A percentile compares a stretch with the other conserved stretches of the same genome.
Conservation (phyloP, 1,139 yeast genomes). For the Yamadazyma aaseri region DNA sequence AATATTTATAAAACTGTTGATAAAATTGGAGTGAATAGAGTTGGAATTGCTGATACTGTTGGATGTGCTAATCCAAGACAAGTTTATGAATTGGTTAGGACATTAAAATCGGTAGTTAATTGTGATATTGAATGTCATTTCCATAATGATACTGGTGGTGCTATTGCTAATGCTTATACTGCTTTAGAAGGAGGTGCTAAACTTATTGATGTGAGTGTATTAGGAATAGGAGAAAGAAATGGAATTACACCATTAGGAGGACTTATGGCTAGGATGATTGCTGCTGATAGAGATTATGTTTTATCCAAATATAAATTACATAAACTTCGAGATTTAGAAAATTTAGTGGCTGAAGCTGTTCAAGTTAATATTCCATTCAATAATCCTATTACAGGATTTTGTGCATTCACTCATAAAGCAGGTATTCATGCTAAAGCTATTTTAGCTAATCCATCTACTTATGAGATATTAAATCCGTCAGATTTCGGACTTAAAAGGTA, state of each 20-base stretch:
- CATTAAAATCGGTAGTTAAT: slow-evolving; percentile 87
- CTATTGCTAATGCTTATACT: slow-evolving; percentile 97
- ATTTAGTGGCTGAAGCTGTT: slow-evolving; percentile 94
- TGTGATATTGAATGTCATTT: slow-evolving; percentile 99
- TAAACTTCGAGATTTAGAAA: slow-evolving; percentile 93
- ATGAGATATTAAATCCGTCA: slow-evolving; percentile 91
- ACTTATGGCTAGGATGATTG: slow-evolving; percentile 98
- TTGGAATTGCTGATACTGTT: slow-evolving; percentile 98
- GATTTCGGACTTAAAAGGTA: slow-evolving; percentile 95
- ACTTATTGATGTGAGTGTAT: slow-evolving; percentile 89
- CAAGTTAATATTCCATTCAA: slow-evolving; percentile 97
- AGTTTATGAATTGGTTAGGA: slow-evolving; percentile 93
- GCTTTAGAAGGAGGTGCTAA: slow-evolving; percentile 98
- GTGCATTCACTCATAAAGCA: slow-evolving; percentile 99
- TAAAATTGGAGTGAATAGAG: slow-evolving; percentile 97
- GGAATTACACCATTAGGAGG: slow-evolving; percentile 99
- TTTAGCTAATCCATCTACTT: slow-evolving; percentile 96
- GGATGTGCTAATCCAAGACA: slow-evolving; percentile 99
- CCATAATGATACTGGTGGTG: slow-evolving; percentile 99
- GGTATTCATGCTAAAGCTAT: slow-evolving; percentile 99
- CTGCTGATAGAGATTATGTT: slow-evolving; percentile 96
- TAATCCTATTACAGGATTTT: slow-evolving; percentile 98
- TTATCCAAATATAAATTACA: slow-evolving; percentile 93
- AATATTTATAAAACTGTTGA: slow-evolving; percentile 96
- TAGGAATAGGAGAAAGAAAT: slow-evolving; percentile 98